A percentile compares a stretch with the other conserved stretches of the same genome.
phyloP scores from a whole-genome alignment of 306 rosid species.

The Corylus heterophylla region DNA sequence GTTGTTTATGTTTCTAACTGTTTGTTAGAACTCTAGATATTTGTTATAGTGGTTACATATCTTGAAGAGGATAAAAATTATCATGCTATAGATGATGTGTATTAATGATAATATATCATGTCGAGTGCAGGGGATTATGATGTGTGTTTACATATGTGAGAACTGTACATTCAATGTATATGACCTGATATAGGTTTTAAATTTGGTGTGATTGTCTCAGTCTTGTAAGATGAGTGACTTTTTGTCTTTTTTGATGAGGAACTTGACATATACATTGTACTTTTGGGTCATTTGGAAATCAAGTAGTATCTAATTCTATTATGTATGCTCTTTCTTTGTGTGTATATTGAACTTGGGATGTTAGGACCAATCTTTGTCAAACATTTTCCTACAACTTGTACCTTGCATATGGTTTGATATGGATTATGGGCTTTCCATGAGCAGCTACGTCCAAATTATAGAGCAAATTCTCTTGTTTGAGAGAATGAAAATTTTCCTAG shows the following conservation, averaged over 20 bases:
- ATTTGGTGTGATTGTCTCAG: not conserved
- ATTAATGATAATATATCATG: not conserved
- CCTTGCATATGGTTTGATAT: not conserved
- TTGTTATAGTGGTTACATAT: not conserved
- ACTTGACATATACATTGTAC: not conserved
- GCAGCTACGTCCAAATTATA: not conserved
- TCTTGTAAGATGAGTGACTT: not conserved
- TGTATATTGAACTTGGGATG: not conserved
- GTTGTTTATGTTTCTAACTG: too few relatives aligned
- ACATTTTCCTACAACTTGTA: not conserved
- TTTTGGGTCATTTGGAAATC: not conserved
- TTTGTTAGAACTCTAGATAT: not conserved
- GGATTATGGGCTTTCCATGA: not conserved
- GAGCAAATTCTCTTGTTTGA: too few relatives aligned
- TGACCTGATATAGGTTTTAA: not conserved
- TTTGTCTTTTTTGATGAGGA: not conserved
- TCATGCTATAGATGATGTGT: not conserved
- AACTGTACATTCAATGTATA: not conserved
- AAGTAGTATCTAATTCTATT: not conserved
- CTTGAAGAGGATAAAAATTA: not conserved
- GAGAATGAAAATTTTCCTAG: too few relatives aligned
- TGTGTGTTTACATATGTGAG: not conserved
- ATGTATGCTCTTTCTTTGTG: not conserved
- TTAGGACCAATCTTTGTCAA: not conserved
- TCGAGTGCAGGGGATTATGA: not conserved